These are phyloP conservation scores for Linum trigynum DNA, from an alignment of 345 rosid species.

Conservation along the genomic window DNA sequence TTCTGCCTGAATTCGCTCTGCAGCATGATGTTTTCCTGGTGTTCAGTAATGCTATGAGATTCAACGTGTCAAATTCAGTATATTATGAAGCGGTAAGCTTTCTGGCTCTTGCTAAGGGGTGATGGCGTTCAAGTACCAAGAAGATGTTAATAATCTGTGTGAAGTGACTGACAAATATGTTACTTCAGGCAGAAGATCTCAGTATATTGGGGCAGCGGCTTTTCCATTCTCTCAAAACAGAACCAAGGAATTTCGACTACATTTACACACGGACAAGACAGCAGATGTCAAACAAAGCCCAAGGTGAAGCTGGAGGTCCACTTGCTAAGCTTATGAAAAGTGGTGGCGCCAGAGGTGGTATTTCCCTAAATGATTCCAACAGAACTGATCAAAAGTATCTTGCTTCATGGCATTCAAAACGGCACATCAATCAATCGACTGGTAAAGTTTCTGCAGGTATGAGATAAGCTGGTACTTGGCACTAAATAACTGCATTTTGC, in stretches of 20 bases:
- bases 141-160: neutral
- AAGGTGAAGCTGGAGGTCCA: slow-evolving; percentile 9
- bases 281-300: slow-evolving; percentile 10
- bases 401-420: neutral
- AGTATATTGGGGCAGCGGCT: slow-evolving; percentile 11
- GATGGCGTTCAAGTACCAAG: neutral
- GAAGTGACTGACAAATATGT: neutral
- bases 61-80: slow-evolving; percentile 15
- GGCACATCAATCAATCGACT: neutral
- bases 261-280: slow-evolving; percentile 9
- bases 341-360: neutral
- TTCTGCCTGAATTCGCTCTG: neutral
- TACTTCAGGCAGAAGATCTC: slow-evolving; percentile 17
- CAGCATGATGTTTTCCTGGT: slow-evolving; percentile 27
- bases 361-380: neutral
- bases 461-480: neutral
- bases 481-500: neutral
- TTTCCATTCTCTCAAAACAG: slow-evolving; percentile 11
- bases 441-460: slow-evolving; percentile 8
- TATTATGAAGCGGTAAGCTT: slow-evolving; percentile 15
- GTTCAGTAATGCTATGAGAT: slow-evolving; percentile 23
- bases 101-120: neutral
- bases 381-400: neutral
- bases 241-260: slow-evolving; percentile 14
- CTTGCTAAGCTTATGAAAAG: slow-evolving; percentile 2